These are phyloP conservation scores for Akanthomyces lecanii DNA, from an alignment of 2,329 filamentous ascomycete genomes.

Conservation along the genomic window DNA sequence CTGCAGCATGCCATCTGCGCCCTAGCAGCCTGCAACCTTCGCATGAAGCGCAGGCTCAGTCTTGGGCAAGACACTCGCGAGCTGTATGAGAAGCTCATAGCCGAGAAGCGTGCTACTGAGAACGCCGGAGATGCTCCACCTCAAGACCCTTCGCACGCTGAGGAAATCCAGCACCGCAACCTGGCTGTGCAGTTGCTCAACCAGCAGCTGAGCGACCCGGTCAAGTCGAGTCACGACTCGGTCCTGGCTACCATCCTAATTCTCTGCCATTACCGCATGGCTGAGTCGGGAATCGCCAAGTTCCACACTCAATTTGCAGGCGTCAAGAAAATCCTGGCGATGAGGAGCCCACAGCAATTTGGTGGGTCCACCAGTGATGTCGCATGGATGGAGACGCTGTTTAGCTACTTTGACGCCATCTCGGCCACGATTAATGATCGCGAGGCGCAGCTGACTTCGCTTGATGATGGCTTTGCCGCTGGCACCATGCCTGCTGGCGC, in stretches of 20 bases:
- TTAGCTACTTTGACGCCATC: conserved; percentile 92
- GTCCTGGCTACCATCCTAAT: conserved; percentile 83
- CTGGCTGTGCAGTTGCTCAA: conserved; percentile 80
- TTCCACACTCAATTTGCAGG: conserved; percentile 93
- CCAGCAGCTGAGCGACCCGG: conserved; percentile 72
- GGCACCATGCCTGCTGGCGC: conserved; percentile 56
- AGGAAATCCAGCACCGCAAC: conserved; percentile 77
- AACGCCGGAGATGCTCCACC: conserved; percentile 43
- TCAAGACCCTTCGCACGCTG: conserved; percentile 65
- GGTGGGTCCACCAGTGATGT: conserved; percentile 60
- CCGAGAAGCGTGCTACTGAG: conserved; percentile 44
- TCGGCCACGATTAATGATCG: conserved; percentile 88
- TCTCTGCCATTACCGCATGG: conserved; percentile 88
- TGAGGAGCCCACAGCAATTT: conserved; percentile 57
- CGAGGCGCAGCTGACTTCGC: conserved; percentile 75
- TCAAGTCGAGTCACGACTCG: conserved; percentile 75
- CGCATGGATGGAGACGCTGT: conserved; percentile 87
- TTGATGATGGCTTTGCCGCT: conserved; percentile 49
- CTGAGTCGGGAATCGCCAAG: conserved; percentile 86
- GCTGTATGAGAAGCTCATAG: conserved; percentile 43
- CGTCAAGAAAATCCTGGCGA: conserved; percentile 80
- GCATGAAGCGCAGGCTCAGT: conserved; percentile 72
- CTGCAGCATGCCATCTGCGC: conserved; percentile 92
- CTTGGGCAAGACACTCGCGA: conserved; percentile 54
- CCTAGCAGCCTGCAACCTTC: conserved; percentile 80